phyloP scores from a whole-genome alignment of 495 filamentous ascomycete species.

The Penicillium malachiteum region DNA sequence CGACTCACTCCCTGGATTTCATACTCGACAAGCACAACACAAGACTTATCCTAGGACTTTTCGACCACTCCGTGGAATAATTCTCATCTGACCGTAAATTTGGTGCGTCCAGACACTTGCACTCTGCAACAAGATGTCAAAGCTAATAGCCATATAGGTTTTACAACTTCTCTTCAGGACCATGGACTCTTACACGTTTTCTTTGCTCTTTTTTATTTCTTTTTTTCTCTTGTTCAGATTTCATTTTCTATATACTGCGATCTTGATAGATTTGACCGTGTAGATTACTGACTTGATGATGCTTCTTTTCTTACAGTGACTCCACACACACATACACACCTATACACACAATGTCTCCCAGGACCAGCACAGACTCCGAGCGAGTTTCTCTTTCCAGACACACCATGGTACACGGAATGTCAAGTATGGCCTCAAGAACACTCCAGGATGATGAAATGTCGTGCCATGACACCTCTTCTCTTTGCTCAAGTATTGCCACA shows the following conservation, averaged over 20 bases:
- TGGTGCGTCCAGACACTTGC: constrained; percentile 16
- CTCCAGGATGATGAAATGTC: constrained; percentile 51
- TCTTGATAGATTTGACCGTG: constrained; percentile 11
- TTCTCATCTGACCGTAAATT: constrained; percentile 1
- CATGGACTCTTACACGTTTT: constrained; percentile 18
- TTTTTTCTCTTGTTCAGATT: constrained; percentile 6
- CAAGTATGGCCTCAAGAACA: constrained; percentile 42
- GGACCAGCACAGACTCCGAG: constrained; percentile 38
- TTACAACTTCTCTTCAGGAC: constrained; percentile 22
- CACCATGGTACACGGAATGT: constrained; percentile 37
- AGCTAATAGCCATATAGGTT: constrained; percentile 20
- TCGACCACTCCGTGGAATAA: constrained; percentile 6
- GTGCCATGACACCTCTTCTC: constrained; percentile 45
- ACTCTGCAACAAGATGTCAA: not conserved
- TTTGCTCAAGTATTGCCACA: constrained; percentile 41
- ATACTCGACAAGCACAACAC: not conserved
- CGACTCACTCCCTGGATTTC: not conserved
- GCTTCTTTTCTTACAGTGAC: constrained; percentile 27
- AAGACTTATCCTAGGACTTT: not conserved
- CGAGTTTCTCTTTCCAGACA: constrained; percentile 40
- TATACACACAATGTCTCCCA: constrained; percentile 39
- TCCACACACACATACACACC: constrained; percentile 13
- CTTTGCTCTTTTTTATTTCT: constrained; percentile 20
- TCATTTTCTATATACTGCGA: constrained; percentile 17
- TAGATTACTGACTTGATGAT: constrained; percentile 38